Conservation (phyloP, 345 rosid genomes). For the Eucalyptus dawsonii region DNA sequence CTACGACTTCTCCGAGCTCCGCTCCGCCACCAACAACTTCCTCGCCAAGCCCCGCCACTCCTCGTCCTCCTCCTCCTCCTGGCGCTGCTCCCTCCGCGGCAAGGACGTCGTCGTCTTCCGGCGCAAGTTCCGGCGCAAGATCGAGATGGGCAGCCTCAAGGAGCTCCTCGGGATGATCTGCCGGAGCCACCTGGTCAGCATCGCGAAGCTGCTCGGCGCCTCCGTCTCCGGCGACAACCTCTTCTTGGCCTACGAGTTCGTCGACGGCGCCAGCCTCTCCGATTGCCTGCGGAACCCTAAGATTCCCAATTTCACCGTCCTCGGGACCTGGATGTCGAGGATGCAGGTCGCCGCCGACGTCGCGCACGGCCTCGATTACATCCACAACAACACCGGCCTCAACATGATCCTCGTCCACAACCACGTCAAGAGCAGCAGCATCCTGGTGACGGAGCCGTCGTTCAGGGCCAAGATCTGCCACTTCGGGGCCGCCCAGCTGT, state of each 20-base stretch:
- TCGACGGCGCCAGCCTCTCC: conserved; percentile 49
- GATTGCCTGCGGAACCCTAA: conserved; percentile 54
- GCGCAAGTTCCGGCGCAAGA: conserved; percentile 54
- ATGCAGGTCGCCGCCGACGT: conserved; percentile 78
- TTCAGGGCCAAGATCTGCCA: conserved; percentile 64
- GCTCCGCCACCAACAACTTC: conserved; percentile 85
- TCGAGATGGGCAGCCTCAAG: conserved; percentile 18
- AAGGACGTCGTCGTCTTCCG: conserved; percentile 54
- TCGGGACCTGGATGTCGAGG: conserved; percentile 68
- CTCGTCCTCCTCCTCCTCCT: conserved; percentile 42
- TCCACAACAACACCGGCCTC: conserved; percentile 70
- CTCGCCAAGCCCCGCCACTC: conserved; percentile 48
- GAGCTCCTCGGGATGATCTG: conserved; percentile 47
- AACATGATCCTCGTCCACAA: conserved; percentile 58
- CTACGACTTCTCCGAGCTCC: conserved; percentile 72
- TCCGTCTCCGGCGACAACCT: conserved; percentile 57
- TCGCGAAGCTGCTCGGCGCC: conserved; percentile 62
- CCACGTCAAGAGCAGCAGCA: conserved; percentile 56
- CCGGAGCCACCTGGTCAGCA: conserved; percentile 62
- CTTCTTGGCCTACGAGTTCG: conserved; percentile 62
- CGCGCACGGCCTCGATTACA: conserved; percentile 79
- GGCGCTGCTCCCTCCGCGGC: conserved; percentile 71
- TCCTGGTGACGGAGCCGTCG: conserved; percentile 56
- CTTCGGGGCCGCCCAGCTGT: conserved; percentile 74
- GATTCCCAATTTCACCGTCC: conserved; percentile 58